phyloP scores from a whole-genome alignment of 2,329 filamentous ascomycete genomes.

The Aspergillus alliaceus region DNA sequence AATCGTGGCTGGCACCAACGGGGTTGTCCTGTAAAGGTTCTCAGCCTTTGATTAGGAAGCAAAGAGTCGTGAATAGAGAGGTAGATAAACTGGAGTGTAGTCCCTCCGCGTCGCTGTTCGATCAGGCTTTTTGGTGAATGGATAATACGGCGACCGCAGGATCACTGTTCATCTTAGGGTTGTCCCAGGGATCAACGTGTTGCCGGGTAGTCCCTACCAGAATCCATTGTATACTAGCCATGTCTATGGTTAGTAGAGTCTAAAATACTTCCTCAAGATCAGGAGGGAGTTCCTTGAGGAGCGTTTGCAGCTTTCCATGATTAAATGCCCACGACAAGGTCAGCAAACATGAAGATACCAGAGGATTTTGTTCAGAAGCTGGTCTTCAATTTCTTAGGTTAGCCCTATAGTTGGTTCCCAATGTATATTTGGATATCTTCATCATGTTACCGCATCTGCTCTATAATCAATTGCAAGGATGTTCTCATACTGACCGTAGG shows the following conservation, averaged over 20 bases:
- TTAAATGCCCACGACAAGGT: slow-evolving; percentile 44
- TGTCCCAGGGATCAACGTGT: slow-evolving; percentile 1
- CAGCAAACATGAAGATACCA: slow-evolving; percentile 50
- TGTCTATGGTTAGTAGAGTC: slow-evolving; percentile 52
- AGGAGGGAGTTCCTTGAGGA: slow-evolving; percentile 42
- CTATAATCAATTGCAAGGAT: slow-evolving; percentile 36
- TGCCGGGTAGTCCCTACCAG: slow-evolving; percentile 27
- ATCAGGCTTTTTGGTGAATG: slow-evolving; percentile 33
- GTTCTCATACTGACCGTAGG: slow-evolving; percentile 38
- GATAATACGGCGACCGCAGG: slow-evolving; percentile 15
- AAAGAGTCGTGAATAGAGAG: slow-evolving; percentile 37
- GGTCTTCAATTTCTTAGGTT: slow-evolving; percentile 22
- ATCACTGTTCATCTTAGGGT: background rate
- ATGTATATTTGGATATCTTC: slow-evolving; percentile 28
- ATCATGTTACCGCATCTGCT: slow-evolving; percentile 40
- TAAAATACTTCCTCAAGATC: slow-evolving; percentile 52
- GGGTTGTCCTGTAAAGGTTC: slow-evolving; percentile 25
- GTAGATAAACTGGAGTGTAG: slow-evolving; percentile 37
- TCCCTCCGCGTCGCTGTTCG: slow-evolving; percentile 24
- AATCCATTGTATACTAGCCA: slow-evolving; percentile 52
- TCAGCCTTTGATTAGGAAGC: slow-evolving; percentile 30
- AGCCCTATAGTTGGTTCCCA: slow-evolving; percentile 15
- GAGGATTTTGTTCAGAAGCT: slow-evolving; percentile 42
- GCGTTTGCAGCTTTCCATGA: slow-evolving; percentile 24
- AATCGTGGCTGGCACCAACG: slow-evolving; percentile 41